Evolutionary conservation across 805 yeast species (phyloP).

Genomic region (Yarrowia phangngaensis): DNA sequence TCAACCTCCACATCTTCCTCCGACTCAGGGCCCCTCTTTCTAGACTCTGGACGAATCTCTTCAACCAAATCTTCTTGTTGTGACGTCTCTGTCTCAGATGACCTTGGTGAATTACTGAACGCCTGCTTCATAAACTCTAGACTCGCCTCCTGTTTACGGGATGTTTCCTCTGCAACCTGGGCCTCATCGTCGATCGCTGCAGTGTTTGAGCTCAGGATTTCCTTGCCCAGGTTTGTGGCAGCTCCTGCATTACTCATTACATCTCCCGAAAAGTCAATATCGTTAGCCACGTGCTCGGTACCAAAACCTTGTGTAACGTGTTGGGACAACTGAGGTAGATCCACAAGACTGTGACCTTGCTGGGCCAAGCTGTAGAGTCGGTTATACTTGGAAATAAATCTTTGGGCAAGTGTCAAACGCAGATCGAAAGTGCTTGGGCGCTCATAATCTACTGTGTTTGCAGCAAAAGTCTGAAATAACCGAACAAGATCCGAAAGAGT

Average conservation of each 20-base stretch:
- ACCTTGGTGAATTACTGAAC: not conserved
- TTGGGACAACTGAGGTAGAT: not conserved
- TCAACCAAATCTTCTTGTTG: no score
- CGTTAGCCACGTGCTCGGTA: not conserved
- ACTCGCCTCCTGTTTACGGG: conserved; percentile 6
- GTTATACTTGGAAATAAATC: conserved; percentile 33
- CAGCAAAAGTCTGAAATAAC: conserved; percentile 30
- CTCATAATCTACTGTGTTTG: conserved; percentile 26
- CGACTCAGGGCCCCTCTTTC: not conserved
- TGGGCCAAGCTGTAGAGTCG: conserved; percentile 27
- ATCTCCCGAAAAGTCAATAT: no score
- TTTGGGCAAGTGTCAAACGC: conserved; percentile 18
- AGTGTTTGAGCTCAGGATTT: conserved; percentile 4
- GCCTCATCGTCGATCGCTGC: conserved; percentile 20
- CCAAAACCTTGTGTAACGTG: conserved; percentile 10
- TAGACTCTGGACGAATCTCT: no score
- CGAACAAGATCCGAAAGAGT: conserved; percentile 32
- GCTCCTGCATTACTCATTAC: no score
- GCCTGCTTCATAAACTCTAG: conserved; percentile 19
- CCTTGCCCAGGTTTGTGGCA: conserved; percentile 14
- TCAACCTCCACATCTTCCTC: conserved; percentile 1
- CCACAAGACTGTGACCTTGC: conserved; percentile 27
- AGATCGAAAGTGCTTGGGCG: conserved; percentile 28
- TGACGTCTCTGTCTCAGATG: no score
- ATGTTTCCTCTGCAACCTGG: not conserved